Percentiles rank a stretch among this genome's conserved stretches.
phyloP scores from a whole-genome alignment of 306 rosid species.

The Glycine tomentella region DNA sequence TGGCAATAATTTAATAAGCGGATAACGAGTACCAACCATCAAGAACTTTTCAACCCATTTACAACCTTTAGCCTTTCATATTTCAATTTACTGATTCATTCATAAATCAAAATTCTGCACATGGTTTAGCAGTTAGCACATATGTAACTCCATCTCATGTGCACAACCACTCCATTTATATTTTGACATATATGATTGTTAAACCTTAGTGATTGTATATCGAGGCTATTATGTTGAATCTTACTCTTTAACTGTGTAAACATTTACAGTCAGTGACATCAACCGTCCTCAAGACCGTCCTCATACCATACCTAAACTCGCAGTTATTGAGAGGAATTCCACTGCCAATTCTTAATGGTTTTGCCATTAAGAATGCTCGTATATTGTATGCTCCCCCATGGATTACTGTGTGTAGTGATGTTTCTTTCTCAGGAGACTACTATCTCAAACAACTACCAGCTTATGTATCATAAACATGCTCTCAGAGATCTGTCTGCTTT shows the following conservation, averaged over 20 bases:
- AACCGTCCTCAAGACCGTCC: constrained; percentile 56
- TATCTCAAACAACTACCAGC: constrained; percentile 37
- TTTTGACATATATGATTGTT: constrained; percentile 25
- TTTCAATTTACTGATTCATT: background rate
- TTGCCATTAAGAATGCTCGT: constrained; percentile 61
- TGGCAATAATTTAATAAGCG: background rate
- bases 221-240: background rate
- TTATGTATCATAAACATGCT: constrained; percentile 35
- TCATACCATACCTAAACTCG: constrained; percentile 66
- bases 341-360: constrained; percentile 68
- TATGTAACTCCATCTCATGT: constrained; percentile 6
- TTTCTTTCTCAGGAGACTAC: constrained; percentile 49
- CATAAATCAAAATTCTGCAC: background rate
- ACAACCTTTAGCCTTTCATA: background rate
- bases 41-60: background rate
- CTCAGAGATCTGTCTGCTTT: constrained; percentile 22
- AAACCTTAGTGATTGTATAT: constrained; percentile 13
- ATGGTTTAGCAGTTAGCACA: background rate
- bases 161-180: background rate
- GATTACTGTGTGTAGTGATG: constrained; percentile 65
- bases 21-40: background rate
- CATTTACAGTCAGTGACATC: constrained; percentile 66
- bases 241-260: constrained; percentile 30
- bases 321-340: constrained; percentile 68
- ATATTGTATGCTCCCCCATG: constrained; percentile 58